Evolutionary conservation across 352 stramenopile genomes (phyloP).

Genomic region (Phytophthora fragariaefolia): DNA sequence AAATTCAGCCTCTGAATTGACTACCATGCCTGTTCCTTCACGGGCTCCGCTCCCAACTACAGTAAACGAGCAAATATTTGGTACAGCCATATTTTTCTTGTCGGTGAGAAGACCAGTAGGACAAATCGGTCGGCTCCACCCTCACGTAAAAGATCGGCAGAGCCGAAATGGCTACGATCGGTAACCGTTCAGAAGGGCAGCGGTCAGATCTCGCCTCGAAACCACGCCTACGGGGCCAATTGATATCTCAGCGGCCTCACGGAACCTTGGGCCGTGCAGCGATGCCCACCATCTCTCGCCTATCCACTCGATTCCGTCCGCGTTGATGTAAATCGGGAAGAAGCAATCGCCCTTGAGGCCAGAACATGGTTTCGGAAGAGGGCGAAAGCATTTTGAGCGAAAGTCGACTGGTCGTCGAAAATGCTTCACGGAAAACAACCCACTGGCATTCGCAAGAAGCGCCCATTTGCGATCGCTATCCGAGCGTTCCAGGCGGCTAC

Average conservation of each 20-base stretch:
- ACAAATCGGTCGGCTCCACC: constrained; percentile 5
- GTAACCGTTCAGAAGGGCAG: constrained; percentile 21
- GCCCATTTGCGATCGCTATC: not conserved
- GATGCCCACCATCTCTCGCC: not conserved
- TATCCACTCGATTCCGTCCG: constrained; percentile 25
- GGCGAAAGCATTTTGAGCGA: constrained; percentile 9
- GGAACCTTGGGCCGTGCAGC: not conserved
- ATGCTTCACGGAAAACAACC: not conserved
- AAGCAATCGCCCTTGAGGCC: constrained; percentile 28
- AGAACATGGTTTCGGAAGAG: constrained; percentile 30
- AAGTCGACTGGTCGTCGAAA: not conserved
- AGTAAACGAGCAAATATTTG: too few species aligned
- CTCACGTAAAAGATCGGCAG: constrained; percentile 19
- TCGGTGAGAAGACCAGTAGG: not conserved
- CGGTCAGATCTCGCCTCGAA: constrained; percentile 7
- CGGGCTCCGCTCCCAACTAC: constrained; percentile 9
- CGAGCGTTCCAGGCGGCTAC: not conserved
- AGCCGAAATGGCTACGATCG: constrained; percentile 8
- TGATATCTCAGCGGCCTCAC: constrained; percentile 4
- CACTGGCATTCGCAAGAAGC: not conserved
- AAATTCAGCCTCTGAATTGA: too few species aligned
- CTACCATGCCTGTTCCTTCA: not conserved
- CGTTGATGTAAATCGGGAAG: constrained; percentile 18
- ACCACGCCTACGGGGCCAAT: not conserved
- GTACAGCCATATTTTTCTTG: too few species aligned